These are phyloP conservation scores for Claviceps paspali DNA, from an alignment of 2,329 filamentous ascomycete species.

Conservation along the genomic window DNA sequence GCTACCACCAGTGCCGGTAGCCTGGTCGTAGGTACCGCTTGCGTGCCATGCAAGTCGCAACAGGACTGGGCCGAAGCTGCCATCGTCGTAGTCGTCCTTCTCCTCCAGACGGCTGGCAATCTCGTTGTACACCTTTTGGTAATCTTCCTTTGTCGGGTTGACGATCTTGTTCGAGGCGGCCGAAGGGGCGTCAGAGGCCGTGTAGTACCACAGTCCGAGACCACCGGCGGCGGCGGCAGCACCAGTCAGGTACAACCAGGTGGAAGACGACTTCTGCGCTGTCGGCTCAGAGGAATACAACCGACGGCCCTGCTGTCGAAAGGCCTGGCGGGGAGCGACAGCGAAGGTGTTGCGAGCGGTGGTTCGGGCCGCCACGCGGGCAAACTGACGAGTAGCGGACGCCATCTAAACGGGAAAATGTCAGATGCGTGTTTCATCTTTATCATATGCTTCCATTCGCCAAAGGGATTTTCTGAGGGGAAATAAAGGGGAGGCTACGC, in stretches of 20 bases:
- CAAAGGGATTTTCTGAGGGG: no score
- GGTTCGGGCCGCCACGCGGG: conserved; percentile 44
- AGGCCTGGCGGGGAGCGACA: conserved; percentile 46
- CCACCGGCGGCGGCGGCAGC: conserved; percentile 43
- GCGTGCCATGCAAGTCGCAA: conserved; percentile 88
- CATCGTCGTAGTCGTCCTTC: conserved; percentile 91
- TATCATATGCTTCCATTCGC: no score
- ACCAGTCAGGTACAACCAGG: conserved; percentile 42
- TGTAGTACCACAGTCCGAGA: conserved; percentile 52
- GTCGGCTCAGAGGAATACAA: conserved; percentile 61
- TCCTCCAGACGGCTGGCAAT: conserved; percentile 69
- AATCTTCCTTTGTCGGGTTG: conserved; percentile 68
- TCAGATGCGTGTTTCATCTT: no score
- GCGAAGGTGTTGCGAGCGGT: conserved; percentile 41
- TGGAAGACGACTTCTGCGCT: conserved; percentile 29
- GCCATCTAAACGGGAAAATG: no score
- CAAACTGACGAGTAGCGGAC: conserved; percentile 36
- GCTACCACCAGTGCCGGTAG: conserved; percentile 77
- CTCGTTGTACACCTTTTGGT: conserved; percentile 88
- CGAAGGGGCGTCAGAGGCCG: conserved; percentile 33
- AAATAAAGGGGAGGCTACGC: background rate
- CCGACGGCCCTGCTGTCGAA: conserved; percentile 61
- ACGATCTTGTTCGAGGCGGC: conserved; percentile 42
- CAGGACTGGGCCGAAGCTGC: conserved; percentile 85
- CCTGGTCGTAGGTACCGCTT: conserved; percentile 81